Evolutionary conservation across 805 yeast genomes (phyloP), one percentile per base, ranked within the genome.

Genomic region (Suhomyces kilbournensis): DNA sequence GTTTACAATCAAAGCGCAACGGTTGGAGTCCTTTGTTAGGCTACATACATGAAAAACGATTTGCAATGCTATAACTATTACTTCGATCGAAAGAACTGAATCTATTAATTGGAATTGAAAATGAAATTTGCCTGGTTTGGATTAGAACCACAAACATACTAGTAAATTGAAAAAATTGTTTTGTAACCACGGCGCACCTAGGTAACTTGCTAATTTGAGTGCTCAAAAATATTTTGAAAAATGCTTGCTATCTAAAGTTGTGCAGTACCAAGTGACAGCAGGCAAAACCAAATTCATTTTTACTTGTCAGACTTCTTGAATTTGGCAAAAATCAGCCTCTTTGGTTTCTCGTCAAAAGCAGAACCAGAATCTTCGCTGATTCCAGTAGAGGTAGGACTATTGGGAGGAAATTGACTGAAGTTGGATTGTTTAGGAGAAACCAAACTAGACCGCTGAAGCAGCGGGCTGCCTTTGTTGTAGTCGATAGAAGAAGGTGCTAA

Each of bases 271-370:
- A 10, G 32, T 12, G n/a, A 28, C 1, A 28, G 32, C 12, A 4
- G 28, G 28, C 28, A 30, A 30, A 32, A 17, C 35, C 35, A n/a
- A 14, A 9, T 4, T 42, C 22, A 42, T 23, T 22, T 12, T 9
- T 14, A 17, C 19, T 22, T 42, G 4, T 42, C 45, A 3, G 45
- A 42, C 14, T 22, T 50, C 35, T 43, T 50, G 34, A 50, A 46
- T 35, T 39, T 50, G 45, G 38, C 32, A 30, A 50, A 50, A 40
- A 50, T 39, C 53, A 50, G 53, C 34, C 44, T 39, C 22, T 50
- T 44, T 12, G 46, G 17, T 26, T 47, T 48, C 30, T 48, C 42
- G 12, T n/a, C 14, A 17, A 44, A n/a, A 3, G 48, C 34, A 15
- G 48, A 40, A 43, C 25, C 6, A 14, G 47, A 26, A 26, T 7